These are phyloP conservation scores for Lentinula lateritia DNA, from an alignment of 768 basidiomycete genomes.

Conservation along the genomic window DNA sequence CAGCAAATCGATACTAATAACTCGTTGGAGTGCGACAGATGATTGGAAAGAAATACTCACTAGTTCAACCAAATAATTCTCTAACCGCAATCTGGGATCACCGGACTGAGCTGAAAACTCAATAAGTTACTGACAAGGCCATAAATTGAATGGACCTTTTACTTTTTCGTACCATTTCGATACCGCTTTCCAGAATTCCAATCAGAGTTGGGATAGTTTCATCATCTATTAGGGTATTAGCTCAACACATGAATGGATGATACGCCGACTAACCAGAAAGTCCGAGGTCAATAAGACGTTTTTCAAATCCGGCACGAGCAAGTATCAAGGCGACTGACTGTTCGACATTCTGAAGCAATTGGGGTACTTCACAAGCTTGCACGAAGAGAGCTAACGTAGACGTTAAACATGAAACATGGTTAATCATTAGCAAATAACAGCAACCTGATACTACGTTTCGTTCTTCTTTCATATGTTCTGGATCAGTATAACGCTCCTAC, in stretches of 20 bases:
- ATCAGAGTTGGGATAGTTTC: constrained; percentile 48
- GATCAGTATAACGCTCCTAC: constrained; percentile 40
- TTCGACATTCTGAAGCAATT: constrained; percentile 56
- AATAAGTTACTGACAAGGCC: neutral
- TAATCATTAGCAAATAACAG: neutral
- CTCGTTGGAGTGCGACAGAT: neutral
- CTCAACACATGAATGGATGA: neutral
- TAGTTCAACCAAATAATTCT: constrained; percentile 74
- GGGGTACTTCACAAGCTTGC: constrained; percentile 47
- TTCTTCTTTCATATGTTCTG: constrained; percentile 24
- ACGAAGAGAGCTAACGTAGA: constrained; percentile 46
- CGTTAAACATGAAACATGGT: neutral
- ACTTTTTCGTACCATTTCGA: constrained; percentile 59
- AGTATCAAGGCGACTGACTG: constrained; percentile 59
- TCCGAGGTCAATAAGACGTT: constrained; percentile 43
- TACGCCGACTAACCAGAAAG: constrained; percentile 28
- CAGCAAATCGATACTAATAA: constrained; percentile 42
- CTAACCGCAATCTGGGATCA: constrained; percentile 73
- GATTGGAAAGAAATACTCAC: constrained; percentile 37
- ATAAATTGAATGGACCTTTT: neutral
- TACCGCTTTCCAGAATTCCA: constrained; percentile 56
- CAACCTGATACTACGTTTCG: constrained; percentile 17
- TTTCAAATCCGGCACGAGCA: constrained; percentile 62
- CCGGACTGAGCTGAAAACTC: constrained; percentile 43
- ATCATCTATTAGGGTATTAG: constrained; percentile 26